Percentiles rank a stretch among this genome's conserved stretches.
Conservation (phyloP, 129 eudicot species). For the Flaveria trinervia region DNA sequence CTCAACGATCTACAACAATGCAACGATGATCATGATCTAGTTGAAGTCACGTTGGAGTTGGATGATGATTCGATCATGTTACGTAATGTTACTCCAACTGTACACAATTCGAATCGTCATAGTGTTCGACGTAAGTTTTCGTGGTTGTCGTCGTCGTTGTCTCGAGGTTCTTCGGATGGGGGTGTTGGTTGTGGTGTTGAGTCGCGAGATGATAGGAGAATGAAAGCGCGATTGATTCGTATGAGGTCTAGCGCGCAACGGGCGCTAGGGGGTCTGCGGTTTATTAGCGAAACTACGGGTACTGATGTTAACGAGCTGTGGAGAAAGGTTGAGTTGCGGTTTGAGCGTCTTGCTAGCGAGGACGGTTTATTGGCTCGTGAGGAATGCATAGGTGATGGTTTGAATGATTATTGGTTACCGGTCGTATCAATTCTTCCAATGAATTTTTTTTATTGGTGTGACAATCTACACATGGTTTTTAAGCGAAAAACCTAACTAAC, state of each 20-base stretch:
- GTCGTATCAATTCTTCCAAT: background rate
- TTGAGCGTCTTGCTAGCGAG: conserved; percentile 48
- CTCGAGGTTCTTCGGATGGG: conserved; percentile 49
- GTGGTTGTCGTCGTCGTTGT: conserved; percentile 52
- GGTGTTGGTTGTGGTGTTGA: conserved; percentile 32
- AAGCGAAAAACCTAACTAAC: too few relatives aligned
- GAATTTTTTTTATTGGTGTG: too few relatives aligned
- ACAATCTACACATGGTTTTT: too few relatives aligned
- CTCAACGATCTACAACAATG: conserved; percentile 55
- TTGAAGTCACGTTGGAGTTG: conserved; percentile 76
- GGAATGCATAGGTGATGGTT: conserved; percentile 73
- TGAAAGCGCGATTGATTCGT: conserved; percentile 59
- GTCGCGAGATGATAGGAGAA: conserved; percentile 59
- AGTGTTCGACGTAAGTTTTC: conserved; percentile 53
- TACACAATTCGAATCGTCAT: conserved; percentile 6
- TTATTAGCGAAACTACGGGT: conserved; percentile 65
- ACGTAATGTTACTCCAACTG: conserved; percentile 59
- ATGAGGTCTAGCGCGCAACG: conserved; percentile 78
- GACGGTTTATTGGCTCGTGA: conserved; percentile 72
- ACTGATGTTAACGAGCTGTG: conserved; percentile 49
- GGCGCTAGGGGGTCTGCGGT: conserved; percentile 81
- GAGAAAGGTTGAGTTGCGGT: conserved; percentile 74
- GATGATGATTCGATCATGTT: conserved; percentile 51
- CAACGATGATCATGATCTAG: conserved; percentile 51
- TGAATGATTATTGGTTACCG: background rate